These are phyloP conservation scores for Neoboletus subvelutipes DNA, from an alignment of 768 basidiomycete genomes.

Conservation along the genomic window DNA sequence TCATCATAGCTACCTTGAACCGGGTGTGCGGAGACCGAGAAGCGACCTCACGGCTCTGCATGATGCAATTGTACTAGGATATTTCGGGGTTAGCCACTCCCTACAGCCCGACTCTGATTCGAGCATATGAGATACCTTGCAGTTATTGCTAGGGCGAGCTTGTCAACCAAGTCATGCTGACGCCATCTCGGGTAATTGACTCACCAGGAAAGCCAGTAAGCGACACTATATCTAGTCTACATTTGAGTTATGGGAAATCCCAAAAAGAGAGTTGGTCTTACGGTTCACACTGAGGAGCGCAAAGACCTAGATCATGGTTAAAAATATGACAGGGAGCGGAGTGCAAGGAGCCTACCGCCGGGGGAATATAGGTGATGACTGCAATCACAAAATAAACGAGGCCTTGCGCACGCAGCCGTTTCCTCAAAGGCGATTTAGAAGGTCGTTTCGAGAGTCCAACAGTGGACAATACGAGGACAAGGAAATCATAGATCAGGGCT, in stretches of 20 bases:
- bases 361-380: constrained; percentile 17
- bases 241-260: not conserved
- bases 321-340: not conserved
- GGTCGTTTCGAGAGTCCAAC: constrained; percentile 13
- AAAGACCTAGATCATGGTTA: constrained; percentile 13
- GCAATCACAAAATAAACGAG: constrained; percentile 21
- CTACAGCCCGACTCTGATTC: no score
- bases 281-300: not conserved
- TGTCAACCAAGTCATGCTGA: not conserved
- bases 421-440: constrained; percentile 19
- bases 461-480: constrained; percentile 20
- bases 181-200: not conserved
- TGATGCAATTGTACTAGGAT: constrained; percentile 15
- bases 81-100: not conserved
- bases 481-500: constrained; percentile 25
- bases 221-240: constrained; percentile 2
- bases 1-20: not conserved
- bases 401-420: constrained; percentile 20
- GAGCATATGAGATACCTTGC: constrained; percentile 13
- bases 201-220: constrained; percentile 9
- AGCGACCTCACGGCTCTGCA: constrained; percentile 20
- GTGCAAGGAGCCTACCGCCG: constrained; percentile 1
- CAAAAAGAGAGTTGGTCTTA: not conserved
- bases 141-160: constrained; percentile 7
- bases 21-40: not conserved